Conservation (phyloP, 108 stramenopile genomes). For the Mediolabrus comicus region DNA sequence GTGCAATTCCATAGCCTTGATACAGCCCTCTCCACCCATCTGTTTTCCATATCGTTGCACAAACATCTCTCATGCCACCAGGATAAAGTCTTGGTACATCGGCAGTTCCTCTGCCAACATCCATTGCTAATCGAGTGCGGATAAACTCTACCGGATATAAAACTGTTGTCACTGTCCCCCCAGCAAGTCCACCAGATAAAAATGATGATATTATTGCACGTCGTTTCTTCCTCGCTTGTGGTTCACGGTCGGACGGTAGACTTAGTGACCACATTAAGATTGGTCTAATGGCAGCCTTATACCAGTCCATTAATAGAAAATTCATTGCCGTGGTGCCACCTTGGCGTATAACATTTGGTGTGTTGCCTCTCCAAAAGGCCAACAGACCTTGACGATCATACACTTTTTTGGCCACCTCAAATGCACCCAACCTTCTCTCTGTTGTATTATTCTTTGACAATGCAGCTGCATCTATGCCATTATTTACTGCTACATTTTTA, state of each 20-base stretch:
- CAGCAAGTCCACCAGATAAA: slow-evolving; percentile 94
- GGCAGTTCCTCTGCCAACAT: slow-evolving; percentile 71
- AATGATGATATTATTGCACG: slow-evolving; percentile 59
- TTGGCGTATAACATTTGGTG: slow-evolving; percentile 74
- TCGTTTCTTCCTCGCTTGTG: slow-evolving; percentile 45
- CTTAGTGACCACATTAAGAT: slow-evolving; percentile 34
- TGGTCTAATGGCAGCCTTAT: slow-evolving; percentile 59
- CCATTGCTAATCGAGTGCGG: slow-evolving; percentile 95
- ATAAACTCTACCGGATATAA: slow-evolving; percentile 97
- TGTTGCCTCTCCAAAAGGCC: slow-evolving; percentile 86
- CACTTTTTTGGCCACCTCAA: slow-evolving; percentile 59
- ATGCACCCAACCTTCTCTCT: slow-evolving; percentile 29
- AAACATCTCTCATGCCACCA: slow-evolving; percentile 74
- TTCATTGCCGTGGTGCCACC: slow-evolving; percentile 80
- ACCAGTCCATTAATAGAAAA: slow-evolving; percentile 81
- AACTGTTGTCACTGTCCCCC: slow-evolving; percentile 91
- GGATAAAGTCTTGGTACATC: slow-evolving; percentile 55
- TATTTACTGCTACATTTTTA: not conserved
- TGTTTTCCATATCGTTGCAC: slow-evolving; percentile 55
- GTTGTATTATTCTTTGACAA: not conserved
- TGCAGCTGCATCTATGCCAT: not conserved
- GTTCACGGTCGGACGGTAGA: slow-evolving; percentile 41
- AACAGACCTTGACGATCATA: slow-evolving; percentile 61
- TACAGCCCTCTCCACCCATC: slow-evolving; percentile 93
- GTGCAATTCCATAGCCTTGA: slow-evolving; percentile 95